Evolutionary conservation across 2,329 filamentous ascomycete species (phyloP), one percentile per base, ranked within the genome.

Genomic region (Colletotrichum sp.): DNA sequence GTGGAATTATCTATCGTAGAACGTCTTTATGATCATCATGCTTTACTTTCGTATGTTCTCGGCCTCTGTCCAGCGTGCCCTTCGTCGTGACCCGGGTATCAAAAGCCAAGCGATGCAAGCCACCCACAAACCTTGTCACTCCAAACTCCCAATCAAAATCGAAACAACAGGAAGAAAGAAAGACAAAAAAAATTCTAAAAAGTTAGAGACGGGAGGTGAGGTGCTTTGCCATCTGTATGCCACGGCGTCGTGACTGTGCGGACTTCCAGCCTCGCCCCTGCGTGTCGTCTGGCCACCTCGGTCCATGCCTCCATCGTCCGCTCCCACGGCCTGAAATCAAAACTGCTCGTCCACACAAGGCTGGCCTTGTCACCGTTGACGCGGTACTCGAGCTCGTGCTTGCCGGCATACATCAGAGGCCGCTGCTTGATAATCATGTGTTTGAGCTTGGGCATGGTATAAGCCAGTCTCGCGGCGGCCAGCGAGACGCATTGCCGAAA

Each of bases 331-430:
- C 71, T 67, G 57, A 80, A 80, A 2, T 71, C 76, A 39, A 80
- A 80, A 7, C 79, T 79, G 70, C 79, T 80, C 4, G 57, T 71
- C 77, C 79, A 79, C 8, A 71, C 66, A 39, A 80, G 9, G 26
- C 16, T 72, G 9, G 77, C 76, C 49, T 49, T 30, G 10, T 26
- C 30, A 21, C 72, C 52, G 15, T 71, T 36, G 16, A 78, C 74
- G 13, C 24, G 55, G 66, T 80, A 80, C 52, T 69, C 66, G 21
- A 80, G 76, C 32, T 76, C 62, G 52, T 80, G 79, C 73, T 77
- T 79, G n/a, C 79, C 79, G 2, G 79, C 79, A 71, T 78, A 80
- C 79, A 80, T 79, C 16, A 80, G 72, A 18, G 78, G 78, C n/a
- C 79, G 72, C 65, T 80, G 79, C 44, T 69, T 73, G 39, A 80